Conservation (phyloP, 139 green algal genomes). For the Mesostigma viride region DNA sequence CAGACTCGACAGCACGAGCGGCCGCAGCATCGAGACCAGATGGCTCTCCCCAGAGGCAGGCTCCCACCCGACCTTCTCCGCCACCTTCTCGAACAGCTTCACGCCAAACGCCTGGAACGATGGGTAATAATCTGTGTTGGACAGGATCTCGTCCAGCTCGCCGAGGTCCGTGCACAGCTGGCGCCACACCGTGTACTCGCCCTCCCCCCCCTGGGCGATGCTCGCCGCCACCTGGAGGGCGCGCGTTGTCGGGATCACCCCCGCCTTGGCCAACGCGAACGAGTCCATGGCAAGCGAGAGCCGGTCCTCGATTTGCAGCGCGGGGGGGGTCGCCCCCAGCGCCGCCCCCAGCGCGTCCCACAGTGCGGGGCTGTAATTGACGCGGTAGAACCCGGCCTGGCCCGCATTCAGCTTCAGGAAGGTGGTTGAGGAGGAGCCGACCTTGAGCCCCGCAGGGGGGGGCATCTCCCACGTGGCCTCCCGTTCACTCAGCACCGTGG, state of each 20-base stretch:
- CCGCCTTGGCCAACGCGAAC: conserved; percentile 24
- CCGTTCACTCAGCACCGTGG: conserved; percentile 1
- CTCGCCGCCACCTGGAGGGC: conserved; percentile 11
- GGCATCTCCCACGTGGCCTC: no score
- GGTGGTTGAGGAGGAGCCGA: no score
- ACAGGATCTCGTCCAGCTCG: conserved; percentile 17
- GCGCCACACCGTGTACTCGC: conserved; percentile 24
- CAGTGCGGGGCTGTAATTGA: conserved; percentile 26
- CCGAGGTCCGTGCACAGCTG: conserved; percentile 14
- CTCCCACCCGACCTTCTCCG: conserved; percentile 16
- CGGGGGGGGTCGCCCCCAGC: conserved; percentile 7
- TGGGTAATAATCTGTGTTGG: not conserved
- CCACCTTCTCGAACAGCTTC: conserved; percentile 15
- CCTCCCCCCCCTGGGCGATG: conserved; percentile 16
- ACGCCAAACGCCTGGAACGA: conserved; percentile 8
- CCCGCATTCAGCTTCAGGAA: conserved; percentile 61
- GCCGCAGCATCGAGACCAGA: conserved; percentile 15
- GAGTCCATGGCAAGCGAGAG: conserved; percentile 18
- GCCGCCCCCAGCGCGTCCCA: conserved; percentile 18
- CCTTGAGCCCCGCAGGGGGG: no score
- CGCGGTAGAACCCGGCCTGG: conserved; percentile 37
- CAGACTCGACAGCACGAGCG: conserved; percentile 11
- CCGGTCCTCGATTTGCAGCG: conserved; percentile 16
- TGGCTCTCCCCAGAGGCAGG: conserved; percentile 17
- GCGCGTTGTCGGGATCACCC: conserved; percentile 17